Percentiles rank a stretch among this genome's conserved stretches.
phyloP scores from a whole-genome alignment of 768 basidiomycete genomes.

The Strobilomyces echinocephalus region DNA sequence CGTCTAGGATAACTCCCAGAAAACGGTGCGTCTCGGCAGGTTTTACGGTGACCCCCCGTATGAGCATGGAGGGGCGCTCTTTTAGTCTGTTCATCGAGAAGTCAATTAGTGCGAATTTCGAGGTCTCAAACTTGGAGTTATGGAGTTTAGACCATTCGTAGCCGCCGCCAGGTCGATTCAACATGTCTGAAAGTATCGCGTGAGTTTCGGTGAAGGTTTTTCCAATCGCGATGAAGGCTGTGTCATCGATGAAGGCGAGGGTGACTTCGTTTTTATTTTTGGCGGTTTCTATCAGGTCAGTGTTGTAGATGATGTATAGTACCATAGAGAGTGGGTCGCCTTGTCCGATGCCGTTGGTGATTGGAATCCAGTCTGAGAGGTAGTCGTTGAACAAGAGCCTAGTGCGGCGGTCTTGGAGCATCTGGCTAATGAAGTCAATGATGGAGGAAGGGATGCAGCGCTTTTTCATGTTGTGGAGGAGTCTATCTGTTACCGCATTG shows the following conservation, averaged over 20 bases:
- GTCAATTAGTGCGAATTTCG: conserved; percentile 20
- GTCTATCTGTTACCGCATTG: not conserved
- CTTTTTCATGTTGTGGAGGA: conserved; percentile 8
- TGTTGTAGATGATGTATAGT: conserved; percentile 32
- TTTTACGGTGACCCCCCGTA: not conserved
- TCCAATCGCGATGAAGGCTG: conserved; percentile 21
- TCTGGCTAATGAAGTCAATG: not conserved
- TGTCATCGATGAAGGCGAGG: conserved; percentile 32
- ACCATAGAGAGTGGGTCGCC: conserved; percentile 31
- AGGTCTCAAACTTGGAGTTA: conserved; percentile 22
- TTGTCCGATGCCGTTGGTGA: conserved; percentile 28
- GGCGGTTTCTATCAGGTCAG: conserved; percentile 12
- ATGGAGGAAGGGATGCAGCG: too few relatives aligned
- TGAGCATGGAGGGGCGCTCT: not conserved
- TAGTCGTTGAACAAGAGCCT: conserved; percentile 22
- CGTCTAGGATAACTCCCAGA: not conserved
- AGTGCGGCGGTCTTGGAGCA: conserved; percentile 4
- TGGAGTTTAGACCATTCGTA: conserved; percentile 16
- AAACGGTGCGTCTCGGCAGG: not conserved
- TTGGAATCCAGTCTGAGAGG: conserved; percentile 9
- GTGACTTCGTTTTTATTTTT: conserved; percentile 9
- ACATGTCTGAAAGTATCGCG: conserved; percentile 21
- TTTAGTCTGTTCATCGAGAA: not conserved
- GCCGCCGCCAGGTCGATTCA: conserved; percentile 14
- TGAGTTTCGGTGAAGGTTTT: conserved; percentile 20